Percentiles rank a stretch among this genome's conserved stretches.
These are phyloP conservation scores for Trichoderma guizhouense DNA, from an alignment of 2,329 filamentous ascomycete genomes.

Conservation along the genomic window DNA sequence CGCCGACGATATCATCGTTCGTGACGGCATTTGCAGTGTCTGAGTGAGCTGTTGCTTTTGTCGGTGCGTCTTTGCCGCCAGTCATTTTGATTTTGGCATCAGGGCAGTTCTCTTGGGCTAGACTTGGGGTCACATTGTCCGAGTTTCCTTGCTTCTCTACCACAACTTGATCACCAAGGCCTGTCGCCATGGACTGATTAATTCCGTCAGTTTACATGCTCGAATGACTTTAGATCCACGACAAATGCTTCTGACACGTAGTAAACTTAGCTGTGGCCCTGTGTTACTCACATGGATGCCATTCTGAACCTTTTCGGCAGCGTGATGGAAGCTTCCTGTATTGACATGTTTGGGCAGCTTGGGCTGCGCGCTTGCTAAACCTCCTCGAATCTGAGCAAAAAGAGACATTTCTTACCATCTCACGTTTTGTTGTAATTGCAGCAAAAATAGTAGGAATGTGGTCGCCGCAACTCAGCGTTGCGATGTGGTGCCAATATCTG, in stretches of 20 bases:
- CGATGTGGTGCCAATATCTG: background rate
- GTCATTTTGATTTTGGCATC: background rate
- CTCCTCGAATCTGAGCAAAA: background rate
- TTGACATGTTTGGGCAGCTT: background rate
- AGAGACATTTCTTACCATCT: background rate
- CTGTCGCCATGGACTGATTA: background rate
- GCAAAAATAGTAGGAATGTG: background rate
- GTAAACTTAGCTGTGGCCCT: background rate
- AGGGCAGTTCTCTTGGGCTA: background rate
- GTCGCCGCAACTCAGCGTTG: background rate
- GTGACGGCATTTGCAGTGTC: rapidly evolving
- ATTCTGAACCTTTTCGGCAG: background rate
- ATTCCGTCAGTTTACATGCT: background rate
- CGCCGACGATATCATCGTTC: background rate
- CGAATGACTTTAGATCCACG: background rate
- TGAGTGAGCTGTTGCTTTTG: background rate
- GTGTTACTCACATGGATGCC: background rate
- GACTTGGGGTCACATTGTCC: background rate
- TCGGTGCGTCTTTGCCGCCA: background rate
- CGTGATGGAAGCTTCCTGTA: background rate
- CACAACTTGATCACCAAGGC: background rate
- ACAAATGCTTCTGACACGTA: background rate
- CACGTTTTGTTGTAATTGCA: no score
- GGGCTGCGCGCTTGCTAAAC: background rate
- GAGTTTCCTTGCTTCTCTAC: background rate